phyloP scores from a whole-genome alignment of 305 asterid genomes.

The Rubia occidens region DNA sequence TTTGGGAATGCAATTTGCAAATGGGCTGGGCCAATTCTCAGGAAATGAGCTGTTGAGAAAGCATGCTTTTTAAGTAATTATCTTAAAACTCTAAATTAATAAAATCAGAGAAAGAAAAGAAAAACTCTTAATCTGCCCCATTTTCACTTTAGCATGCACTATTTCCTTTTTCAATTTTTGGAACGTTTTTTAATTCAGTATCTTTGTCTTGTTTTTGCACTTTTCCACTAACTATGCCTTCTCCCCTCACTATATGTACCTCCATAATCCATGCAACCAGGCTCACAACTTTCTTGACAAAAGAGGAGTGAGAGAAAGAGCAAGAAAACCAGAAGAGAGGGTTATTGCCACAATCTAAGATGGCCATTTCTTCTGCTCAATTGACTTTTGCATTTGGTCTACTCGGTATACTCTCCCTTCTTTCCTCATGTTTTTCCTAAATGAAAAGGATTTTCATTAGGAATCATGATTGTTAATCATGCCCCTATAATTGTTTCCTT shows the following conservation, averaged over 20 bases:
- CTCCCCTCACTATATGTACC: conserved; percentile 5
- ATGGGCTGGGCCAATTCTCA: background rate
- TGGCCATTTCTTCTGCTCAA: conserved; percentile 18
- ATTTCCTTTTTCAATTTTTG: background rate
- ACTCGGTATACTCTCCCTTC: conserved; percentile 31
- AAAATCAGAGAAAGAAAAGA: background rate
- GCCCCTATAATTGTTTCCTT: background rate
- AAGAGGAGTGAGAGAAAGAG: background rate
- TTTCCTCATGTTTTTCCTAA: background rate
- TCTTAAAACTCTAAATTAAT: background rate
- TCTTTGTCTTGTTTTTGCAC: conserved; percentile 2
- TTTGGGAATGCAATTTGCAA: conserved; percentile 6
- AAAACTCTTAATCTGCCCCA: background rate
- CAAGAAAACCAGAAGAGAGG: background rate
- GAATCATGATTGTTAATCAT: too few relatives aligned
- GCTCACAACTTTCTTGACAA: conserved; percentile 9
- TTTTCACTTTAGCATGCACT: conserved; percentile 1
- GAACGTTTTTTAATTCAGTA: background rate
- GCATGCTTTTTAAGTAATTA: conserved; percentile 5
- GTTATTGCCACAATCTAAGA: background rate
- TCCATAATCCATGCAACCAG: background rate
- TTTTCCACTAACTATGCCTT: background rate
- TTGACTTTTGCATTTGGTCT: conserved; percentile 53
- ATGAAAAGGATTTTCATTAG: too few relatives aligned
- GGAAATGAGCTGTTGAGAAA: background rate